Conservation (phyloP, 306 rosid species). For the Prunus mira region DNA sequence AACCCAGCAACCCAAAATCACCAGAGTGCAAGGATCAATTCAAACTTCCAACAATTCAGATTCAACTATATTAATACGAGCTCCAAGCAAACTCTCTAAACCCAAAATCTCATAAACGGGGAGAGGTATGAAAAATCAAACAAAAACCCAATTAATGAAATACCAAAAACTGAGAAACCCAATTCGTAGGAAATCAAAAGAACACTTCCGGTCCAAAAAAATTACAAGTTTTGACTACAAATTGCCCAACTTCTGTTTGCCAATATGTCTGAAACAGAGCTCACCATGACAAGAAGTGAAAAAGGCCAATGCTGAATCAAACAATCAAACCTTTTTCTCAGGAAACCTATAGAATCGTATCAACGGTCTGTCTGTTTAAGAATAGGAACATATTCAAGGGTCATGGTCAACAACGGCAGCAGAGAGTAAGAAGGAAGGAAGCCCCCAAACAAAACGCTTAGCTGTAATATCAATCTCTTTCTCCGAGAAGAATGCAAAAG, state of each 20-base stretch:
- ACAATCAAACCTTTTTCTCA: constrained; percentile 2
- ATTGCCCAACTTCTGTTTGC: constrained; percentile 9
- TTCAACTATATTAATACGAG: constrained; percentile 1
- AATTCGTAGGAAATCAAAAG: constrained; percentile 12
- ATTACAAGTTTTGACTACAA: constrained; percentile 22
- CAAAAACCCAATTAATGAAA: constrained; percentile 22
- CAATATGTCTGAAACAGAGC: constrained; percentile 3
- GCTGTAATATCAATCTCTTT: constrained; percentile 31
- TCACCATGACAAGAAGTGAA: neutral
- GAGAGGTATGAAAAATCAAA: constrained; percentile 2
- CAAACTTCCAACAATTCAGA: constrained; percentile 9
- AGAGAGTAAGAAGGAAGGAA: neutral
- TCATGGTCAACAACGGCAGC: constrained; percentile 42
- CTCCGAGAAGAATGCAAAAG: neutral
- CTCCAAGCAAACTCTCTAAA: neutral
- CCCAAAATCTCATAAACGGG: constrained; percentile 16
- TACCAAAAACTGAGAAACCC: neutral
- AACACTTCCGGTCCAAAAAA: neutral
- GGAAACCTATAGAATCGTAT: neutral
- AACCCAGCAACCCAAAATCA: constrained; percentile 21
- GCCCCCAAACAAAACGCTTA: constrained; percentile 7
- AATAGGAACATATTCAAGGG: constrained; percentile 4
- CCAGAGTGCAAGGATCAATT: neutral
- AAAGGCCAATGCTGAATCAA: constrained; percentile 4
- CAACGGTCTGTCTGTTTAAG: neutral